Percentiles rank a stretch among this genome's conserved stretches.
These are phyloP conservation scores for Groenewaldozyma tartarivorans DNA, from an alignment of 805 yeast genomes.

Conservation along the genomic window DNA sequence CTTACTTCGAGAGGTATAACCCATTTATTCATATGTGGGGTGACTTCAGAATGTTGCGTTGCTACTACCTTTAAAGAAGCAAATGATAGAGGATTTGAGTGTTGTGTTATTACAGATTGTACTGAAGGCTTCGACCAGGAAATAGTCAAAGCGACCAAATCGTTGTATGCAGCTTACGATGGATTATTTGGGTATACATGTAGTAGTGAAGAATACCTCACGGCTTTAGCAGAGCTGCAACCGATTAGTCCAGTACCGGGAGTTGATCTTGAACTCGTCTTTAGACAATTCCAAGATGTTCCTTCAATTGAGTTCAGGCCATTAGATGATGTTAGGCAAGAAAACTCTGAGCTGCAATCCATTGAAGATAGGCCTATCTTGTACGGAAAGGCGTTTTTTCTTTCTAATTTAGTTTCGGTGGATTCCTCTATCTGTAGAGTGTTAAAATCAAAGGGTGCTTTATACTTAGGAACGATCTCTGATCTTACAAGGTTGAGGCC, in stretches of 20 bases:
- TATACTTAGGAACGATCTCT: constrained; percentile 2
- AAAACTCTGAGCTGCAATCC: neutral
- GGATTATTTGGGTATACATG: constrained; percentile 21
- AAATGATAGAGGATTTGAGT: constrained; percentile 28
- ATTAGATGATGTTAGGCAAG: too few species aligned
- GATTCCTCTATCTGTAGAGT: constrained; percentile 1
- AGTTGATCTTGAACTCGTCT: neutral
- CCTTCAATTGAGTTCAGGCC: neutral
- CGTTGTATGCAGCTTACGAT: constrained; percentile 20
- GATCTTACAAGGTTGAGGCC: neutral
- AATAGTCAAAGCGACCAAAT: constrained; percentile 16
- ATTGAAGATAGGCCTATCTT: neutral
- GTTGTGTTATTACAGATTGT: constrained; percentile 22
- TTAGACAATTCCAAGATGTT: neutral
- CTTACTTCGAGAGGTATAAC: constrained; percentile 24
- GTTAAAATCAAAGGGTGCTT: constrained; percentile 1
- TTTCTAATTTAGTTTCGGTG: neutral
- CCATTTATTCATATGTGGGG: constrained; percentile 24
- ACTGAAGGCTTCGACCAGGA: constrained; percentile 20
- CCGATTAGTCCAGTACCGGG: too few species aligned
- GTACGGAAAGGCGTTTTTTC: constrained; percentile 7
- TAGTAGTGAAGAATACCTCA: constrained; percentile 2
- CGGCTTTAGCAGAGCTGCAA: constrained; percentile 6
- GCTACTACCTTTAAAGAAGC: constrained; percentile 28
- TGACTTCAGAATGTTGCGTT: constrained; percentile 30